Evolutionary conservation across 2,329 filamentous ascomycete species (phyloP).

Genomic region (Chaetomiaceae sp.): DNA sequence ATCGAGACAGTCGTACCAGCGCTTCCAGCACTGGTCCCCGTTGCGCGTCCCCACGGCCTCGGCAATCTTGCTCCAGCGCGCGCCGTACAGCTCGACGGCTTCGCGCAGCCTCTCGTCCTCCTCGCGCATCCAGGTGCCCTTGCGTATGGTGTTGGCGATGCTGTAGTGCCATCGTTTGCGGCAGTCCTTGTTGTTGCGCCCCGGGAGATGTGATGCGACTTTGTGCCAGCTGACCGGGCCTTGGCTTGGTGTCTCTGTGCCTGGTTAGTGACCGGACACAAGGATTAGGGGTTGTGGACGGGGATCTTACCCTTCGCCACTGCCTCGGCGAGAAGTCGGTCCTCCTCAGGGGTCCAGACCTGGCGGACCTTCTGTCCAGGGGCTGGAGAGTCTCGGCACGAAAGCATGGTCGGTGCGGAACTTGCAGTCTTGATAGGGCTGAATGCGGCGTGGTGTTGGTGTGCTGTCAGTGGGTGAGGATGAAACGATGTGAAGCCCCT

Average conservation of each 20-base stretch:
- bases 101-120: slow-evolving; percentile 25
- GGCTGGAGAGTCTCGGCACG: not conserved
- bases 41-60: slow-evolving; percentile 25
- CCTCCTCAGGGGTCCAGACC: slow-evolving; percentile 25
- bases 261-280: not conserved
- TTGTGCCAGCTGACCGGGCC: slow-evolving; percentile 26
- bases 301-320: slow-evolving; percentile 19
- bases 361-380: slow-evolving; percentile 19
- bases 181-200: slow-evolving; percentile 29
- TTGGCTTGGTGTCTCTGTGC: slow-evolving; percentile 19
- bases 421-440: not conserved
- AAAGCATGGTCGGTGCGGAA: not conserved
- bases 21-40: slow-evolving; percentile 28
- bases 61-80: slow-evolving; percentile 28
- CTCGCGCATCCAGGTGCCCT: slow-evolving; percentile 27
- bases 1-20: slow-evolving; percentile 28
- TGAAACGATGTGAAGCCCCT: not conserved
- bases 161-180: slow-evolving; percentile 28
- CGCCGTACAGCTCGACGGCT: slow-evolving; percentile 25
- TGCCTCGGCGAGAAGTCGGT: slow-evolving; percentile 20
- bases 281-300: not conserved
- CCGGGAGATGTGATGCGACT: slow-evolving; percentile 23
- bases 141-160: slow-evolving; percentile 25
- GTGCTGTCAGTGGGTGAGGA: not conserved
- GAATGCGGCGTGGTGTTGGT: not conserved